Conservation (phyloP, 352 stramenopile genomes). For the Pythium periplocum region DNA sequence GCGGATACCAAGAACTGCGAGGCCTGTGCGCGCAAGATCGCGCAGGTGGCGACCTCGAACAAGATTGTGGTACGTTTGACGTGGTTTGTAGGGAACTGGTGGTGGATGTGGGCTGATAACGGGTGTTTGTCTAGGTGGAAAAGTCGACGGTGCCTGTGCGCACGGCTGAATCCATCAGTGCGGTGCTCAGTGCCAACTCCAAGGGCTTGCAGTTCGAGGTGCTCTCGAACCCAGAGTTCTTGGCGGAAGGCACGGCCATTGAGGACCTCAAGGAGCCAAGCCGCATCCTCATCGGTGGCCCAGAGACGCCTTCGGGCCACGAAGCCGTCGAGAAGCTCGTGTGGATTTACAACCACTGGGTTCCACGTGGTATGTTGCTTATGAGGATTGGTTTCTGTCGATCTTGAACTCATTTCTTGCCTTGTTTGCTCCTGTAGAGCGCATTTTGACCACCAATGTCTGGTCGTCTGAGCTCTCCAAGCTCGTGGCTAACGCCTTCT, state of each 20-base stretch:
- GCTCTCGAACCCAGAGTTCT: slow-evolving; percentile 99
- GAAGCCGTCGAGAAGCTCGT: slow-evolving; percentile 90
- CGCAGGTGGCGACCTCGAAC: slow-evolving; percentile 86
- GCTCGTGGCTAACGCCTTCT: slow-evolving; percentile 99
- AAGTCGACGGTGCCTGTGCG: slow-evolving; percentile 99
- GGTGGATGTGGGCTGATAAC: background rate
- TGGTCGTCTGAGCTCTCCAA: slow-evolving; percentile 99
- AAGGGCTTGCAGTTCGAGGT: slow-evolving; percentile 95
- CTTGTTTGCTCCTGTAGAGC: slow-evolving; percentile 35
- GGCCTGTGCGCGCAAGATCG: slow-evolving; percentile 97
- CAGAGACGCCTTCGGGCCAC: slow-evolving; percentile 88
- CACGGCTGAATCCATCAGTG: slow-evolving; percentile 96
- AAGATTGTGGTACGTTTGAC: slow-evolving; percentile 93
- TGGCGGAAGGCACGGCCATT: slow-evolving; percentile 98
- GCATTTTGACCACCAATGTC: slow-evolving; percentile 98
- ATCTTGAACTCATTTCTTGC: too few species aligned
- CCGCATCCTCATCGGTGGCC: slow-evolving; percentile 97
- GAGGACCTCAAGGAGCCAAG: slow-evolving; percentile 93
- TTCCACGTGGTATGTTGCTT: slow-evolving; percentile 62
- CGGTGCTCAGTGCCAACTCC: slow-evolving; percentile 94
- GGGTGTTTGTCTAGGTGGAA: slow-evolving; percentile 61
- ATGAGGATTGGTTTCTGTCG: too few species aligned
- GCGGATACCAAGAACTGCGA: slow-evolving; percentile 99
- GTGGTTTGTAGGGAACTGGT: background rate
- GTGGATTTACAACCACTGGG: slow-evolving; percentile 97